Percentiles rank a stretch among this genome's conserved stretches.
Evolutionary conservation across 164 flowering plant genomes (phyloP).

Genomic region (Brasenia schreberi): DNA sequence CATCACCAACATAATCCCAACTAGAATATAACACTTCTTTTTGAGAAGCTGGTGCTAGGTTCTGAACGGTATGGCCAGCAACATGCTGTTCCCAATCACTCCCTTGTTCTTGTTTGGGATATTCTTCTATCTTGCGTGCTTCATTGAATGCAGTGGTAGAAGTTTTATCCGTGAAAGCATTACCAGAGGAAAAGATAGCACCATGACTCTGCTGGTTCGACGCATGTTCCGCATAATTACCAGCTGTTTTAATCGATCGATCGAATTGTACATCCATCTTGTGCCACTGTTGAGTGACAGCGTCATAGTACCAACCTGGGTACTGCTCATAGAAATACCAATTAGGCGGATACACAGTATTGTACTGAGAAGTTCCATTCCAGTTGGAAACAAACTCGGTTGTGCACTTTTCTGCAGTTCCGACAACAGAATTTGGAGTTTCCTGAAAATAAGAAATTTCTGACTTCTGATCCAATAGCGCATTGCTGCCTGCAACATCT

Average conservation of each 20-base stretch:
- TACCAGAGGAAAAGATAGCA: constrained; percentile 14
- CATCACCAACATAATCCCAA: constrained; percentile 7
- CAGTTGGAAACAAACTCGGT: constrained; percentile 28
- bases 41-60: neutral
- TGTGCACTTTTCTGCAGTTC: constrained; percentile 27
- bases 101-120: neutral
- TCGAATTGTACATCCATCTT: constrained; percentile 38
- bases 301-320: constrained; percentile 93
- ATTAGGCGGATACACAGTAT: constrained; percentile 52
- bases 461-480: constrained; percentile 12
- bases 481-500: neutral
- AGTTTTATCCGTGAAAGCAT: neutral
- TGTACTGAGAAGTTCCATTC: constrained; percentile 42
- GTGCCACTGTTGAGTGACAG: constrained; percentile 56
- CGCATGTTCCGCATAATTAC: constrained; percentile 10
- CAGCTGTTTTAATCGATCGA: constrained; percentile 21
- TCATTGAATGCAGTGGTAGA: neutral
- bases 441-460: constrained; percentile 63
- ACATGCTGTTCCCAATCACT: neutral
- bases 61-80: neutral
- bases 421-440: constrained; percentile 36
- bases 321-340: constrained; percentile 93
- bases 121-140: neutral
- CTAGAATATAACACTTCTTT: neutral
- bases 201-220: constrained; percentile 27